Evolutionary conservation across 495 filamentous ascomycete genomes (phyloP).

Genomic region (Sabuloglossum arenarium): DNA sequence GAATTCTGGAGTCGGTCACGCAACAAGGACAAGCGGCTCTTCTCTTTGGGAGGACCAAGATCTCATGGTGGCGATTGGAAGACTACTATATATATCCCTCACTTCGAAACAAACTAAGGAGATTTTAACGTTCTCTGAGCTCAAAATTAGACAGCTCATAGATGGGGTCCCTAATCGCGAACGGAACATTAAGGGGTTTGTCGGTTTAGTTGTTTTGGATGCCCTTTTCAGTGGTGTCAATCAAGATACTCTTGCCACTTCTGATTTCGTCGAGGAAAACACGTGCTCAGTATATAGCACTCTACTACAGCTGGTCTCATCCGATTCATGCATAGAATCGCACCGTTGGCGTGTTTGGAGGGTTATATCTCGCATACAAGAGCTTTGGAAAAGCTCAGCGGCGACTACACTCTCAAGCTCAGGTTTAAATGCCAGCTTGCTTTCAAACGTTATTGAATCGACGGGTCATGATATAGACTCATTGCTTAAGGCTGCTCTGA

Average conservation of each 20-base stretch:
- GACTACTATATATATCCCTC: slow-evolving; percentile 22
- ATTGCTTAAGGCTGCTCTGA: background rate
- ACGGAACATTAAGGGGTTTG: background rate
- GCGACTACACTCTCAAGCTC: background rate
- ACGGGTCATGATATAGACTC: background rate
- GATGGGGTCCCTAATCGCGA: background rate
- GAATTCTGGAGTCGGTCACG: slow-evolving; percentile 5
- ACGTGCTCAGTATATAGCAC: background rate
- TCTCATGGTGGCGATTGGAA: slow-evolving; percentile 25
- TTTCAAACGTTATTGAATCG: background rate
- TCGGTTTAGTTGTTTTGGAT: slow-evolving; percentile 21
- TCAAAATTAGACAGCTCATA: background rate
- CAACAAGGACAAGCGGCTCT: slow-evolving; percentile 6
- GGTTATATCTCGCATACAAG: slow-evolving; percentile 6
- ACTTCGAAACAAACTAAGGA: slow-evolving; percentile 23
- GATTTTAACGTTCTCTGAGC: background rate
- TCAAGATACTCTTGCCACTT: slow-evolving; percentile 22
- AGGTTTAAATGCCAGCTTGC: background rate
- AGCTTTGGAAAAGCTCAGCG: slow-evolving; percentile 4
- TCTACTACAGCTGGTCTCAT: background rate
- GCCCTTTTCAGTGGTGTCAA: slow-evolving; percentile 25
- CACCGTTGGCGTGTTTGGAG: slow-evolving; percentile 13
- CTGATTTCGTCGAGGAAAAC: slow-evolving; percentile 14
- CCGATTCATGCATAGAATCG: slow-evolving; percentile 2
- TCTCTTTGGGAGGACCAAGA: slow-evolving; percentile 40